Evolutionary conservation across 768 basidiomycete genomes (phyloP), one percentile per base, ranked within the genome.

Genomic region (Fibroporia radiculosa): DNA sequence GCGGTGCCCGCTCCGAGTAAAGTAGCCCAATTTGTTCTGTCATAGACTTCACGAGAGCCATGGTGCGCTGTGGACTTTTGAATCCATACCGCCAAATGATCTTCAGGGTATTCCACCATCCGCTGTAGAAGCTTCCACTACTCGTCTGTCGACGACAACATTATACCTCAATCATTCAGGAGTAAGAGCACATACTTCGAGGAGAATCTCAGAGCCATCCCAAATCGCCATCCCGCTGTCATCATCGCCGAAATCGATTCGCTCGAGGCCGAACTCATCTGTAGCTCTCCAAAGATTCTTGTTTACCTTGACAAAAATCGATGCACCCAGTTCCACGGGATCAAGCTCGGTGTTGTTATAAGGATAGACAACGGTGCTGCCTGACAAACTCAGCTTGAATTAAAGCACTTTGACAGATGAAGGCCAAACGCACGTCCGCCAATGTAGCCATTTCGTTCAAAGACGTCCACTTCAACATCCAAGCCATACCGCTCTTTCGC

Each of bases 231-330:
- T 70, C 23, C 56, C 54, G 36, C 72, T 70, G 20, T 73, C 66
- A 18, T 74, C 68, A 13, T 69, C 67, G 2, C 62, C 57, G 47
- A 77, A 78, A 55, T 66, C 63, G 24, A 55, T 58, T 41, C 73
- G 69, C 2, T 74, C 77, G 18, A 93, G 70, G 50, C 83, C 82
- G 62, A 92, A 93, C 43, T 88, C 88, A 28, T 84, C 71, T 0
- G 80, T 74, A 2, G 93, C 93, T 44, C 89, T 78, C 68, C 70
- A 66, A 42, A 84, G 42, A 58, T 83, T 82, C 58, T 68, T 80
- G 66, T 96, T 92, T 4, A 70, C 75, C 44, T 73, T 53, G 11
- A 93, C 83, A 56, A 93, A 96, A 45, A 93, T 83, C n/a, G 82
- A 84, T 0, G 83, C 93, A 0, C 93, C 93, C 1, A 93, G 69